Percentiles rank a stretch among this genome's conserved stretches.
Evolutionary conservation across 495 filamentous ascomycete genomes (phyloP).

Genomic region (Podospora comata): DNA sequence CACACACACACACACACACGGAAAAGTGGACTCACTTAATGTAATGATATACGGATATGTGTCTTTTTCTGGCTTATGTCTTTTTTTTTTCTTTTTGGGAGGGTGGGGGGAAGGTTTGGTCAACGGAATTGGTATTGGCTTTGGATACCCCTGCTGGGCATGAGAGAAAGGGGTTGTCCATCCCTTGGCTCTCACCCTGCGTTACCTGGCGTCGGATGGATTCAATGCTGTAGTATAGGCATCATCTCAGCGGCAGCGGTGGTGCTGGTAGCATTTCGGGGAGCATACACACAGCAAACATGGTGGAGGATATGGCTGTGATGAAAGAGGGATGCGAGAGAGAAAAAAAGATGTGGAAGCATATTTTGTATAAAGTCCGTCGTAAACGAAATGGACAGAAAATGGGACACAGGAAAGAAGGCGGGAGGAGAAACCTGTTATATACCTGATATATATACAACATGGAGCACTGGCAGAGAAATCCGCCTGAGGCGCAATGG

Average conservation of each 20-base stretch:
- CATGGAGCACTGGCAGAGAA: background rate
- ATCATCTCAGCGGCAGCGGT: background rate
- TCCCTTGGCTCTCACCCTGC: background rate
- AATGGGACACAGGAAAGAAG: background rate
- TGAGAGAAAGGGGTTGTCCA: background rate
- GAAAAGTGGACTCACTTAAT: constrained; percentile 6
- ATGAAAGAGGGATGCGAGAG: background rate
- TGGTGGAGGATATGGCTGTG: background rate
- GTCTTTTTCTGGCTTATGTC: constrained; percentile 12
- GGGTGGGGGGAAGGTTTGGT: constrained; percentile 2
- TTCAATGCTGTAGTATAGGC: background rate
- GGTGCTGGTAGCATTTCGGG: background rate
- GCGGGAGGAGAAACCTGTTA: background rate
- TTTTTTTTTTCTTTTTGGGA: constrained; percentile 8
- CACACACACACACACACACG: constrained; percentile 1
- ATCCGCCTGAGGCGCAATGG: background rate
- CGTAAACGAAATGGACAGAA: background rate
- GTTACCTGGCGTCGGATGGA: background rate
- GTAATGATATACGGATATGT: constrained; percentile 13
- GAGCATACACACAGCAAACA: background rate
- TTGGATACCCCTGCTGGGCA: constrained; percentile 14
- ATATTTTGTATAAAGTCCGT: background rate
- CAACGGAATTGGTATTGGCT: constrained; percentile 1
- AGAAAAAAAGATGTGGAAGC: background rate
- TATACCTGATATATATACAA: background rate